phyloP scores from a whole-genome alignment of 2,329 filamentous ascomycete species.

The Meredithiella fracta region DNA sequence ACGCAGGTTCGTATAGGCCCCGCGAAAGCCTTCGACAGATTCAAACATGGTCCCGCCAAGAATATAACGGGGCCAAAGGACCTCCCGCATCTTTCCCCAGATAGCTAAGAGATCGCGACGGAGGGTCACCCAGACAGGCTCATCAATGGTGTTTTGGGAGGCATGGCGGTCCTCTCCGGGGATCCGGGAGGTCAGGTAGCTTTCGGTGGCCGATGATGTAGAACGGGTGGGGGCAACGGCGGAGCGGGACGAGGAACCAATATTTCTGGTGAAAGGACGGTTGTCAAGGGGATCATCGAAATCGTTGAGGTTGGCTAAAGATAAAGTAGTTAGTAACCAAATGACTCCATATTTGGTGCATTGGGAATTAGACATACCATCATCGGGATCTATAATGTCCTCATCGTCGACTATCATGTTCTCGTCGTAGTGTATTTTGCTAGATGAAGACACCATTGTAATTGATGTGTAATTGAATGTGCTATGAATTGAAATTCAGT shows the following conservation, averaged over 20 bases:
- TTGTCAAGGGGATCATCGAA: slow-evolving; percentile 77
- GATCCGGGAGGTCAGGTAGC: slow-evolving; percentile 76
- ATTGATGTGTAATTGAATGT: not conserved
- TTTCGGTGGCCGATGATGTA: slow-evolving; percentile 47
- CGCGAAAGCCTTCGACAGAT: slow-evolving; percentile 34
- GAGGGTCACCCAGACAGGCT: slow-evolving; percentile 93
- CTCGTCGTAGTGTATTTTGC: slow-evolving; percentile 12
- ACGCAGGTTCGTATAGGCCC: slow-evolving; percentile 45
- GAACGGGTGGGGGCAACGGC: slow-evolving; percentile 19
- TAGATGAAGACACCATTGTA: slow-evolving; percentile 14
- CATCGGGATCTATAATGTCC: slow-evolving; percentile 64
- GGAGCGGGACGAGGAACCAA: slow-evolving; percentile 44
- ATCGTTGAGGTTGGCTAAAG: slow-evolving; percentile 66
- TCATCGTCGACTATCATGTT: slow-evolving; percentile 40
- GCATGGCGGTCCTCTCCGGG: slow-evolving; percentile 84
- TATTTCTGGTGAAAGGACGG: slow-evolving; percentile 71
- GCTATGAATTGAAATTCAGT: not conserved
- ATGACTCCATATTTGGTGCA: not conserved
- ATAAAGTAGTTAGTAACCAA: not conserved
- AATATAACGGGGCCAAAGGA: slow-evolving; percentile 88
- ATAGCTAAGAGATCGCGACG: slow-evolving; percentile 80
- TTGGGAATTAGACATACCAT: slow-evolving; percentile 36
- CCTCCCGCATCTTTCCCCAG: slow-evolving; percentile 96
- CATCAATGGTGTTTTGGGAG: slow-evolving; percentile 85
- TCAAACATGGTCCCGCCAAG: slow-evolving; percentile 55